phyloP scores from a whole-genome alignment of 352 stramenopile genomes.

The Phytophthora nicotianae region DNA sequence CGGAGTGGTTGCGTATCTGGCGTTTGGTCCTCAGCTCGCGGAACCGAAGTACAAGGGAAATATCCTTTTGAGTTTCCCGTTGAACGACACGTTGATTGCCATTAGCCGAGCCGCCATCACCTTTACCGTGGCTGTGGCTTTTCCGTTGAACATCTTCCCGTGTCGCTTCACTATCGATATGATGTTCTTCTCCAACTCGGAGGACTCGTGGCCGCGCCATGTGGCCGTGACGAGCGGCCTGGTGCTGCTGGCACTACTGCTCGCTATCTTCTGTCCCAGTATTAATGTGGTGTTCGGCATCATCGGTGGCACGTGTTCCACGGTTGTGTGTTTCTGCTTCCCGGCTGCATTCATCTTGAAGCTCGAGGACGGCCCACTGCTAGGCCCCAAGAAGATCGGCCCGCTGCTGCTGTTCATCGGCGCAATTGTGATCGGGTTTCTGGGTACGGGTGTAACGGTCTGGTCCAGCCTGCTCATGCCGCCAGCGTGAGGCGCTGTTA shows the following conservation, averaged over 20 bases:
- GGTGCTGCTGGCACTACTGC: constrained; percentile 67
- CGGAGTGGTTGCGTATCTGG: constrained; percentile 79
- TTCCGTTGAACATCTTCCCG: constrained; percentile 89
- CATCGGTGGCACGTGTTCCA: constrained; percentile 84
- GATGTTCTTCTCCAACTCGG: constrained; percentile 86
- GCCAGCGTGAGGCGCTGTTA: constrained; percentile 8
- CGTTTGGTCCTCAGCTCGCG: constrained; percentile 66
- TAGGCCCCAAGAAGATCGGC: constrained; percentile 76
- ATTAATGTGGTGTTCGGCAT: constrained; percentile 90
- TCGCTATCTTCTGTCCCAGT: constrained; percentile 85
- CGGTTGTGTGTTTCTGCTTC: constrained; percentile 86
- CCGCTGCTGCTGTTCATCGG: constrained; percentile 74
- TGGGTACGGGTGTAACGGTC: constrained; percentile 75
- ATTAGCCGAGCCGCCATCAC: constrained; percentile 83
- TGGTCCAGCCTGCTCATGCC: constrained; percentile 64
- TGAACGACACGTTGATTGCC: constrained; percentile 79
- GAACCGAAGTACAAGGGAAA: constrained; percentile 83
- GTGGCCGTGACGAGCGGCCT: constrained; percentile 65
- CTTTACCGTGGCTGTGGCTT: constrained; percentile 86
- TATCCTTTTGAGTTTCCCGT: constrained; percentile 80
- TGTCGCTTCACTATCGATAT: constrained; percentile 89
- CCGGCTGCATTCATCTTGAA: constrained; percentile 87
- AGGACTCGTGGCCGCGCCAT: constrained; percentile 72
- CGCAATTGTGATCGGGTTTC: constrained; percentile 68
- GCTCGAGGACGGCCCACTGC: constrained; percentile 72